Conservation (phyloP, 1,284 basidiomycete genomes). For the Ustilago vetiveriae region DNA sequence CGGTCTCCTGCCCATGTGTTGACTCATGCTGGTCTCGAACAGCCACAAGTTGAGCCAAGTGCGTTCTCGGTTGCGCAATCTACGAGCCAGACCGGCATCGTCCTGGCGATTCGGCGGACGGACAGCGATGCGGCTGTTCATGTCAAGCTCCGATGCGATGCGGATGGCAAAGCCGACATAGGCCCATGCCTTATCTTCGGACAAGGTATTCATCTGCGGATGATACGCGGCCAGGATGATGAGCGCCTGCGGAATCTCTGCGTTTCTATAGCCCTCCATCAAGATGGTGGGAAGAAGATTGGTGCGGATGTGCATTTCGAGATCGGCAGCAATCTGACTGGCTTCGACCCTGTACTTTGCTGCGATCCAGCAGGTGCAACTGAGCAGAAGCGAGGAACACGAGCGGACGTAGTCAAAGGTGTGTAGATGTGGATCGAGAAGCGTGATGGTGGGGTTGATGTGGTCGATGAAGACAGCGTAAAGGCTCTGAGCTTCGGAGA, state of each 20-base stretch:
- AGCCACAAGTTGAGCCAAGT: conserved; percentile 56
- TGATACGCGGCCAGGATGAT: conserved; percentile 45
- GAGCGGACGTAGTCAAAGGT: conserved; percentile 48
- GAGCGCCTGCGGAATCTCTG: conserved; percentile 46
- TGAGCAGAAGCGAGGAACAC: conserved; percentile 46
- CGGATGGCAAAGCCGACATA: conserved; percentile 48
- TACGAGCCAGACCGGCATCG: conserved; percentile 20
- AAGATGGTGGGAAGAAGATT: conserved; percentile 39
- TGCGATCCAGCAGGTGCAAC: conserved; percentile 44
- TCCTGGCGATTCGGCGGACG: conserved; percentile 21
- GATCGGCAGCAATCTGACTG: conserved; percentile 28
- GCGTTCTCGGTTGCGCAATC: conserved; percentile 41
- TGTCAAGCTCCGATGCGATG: conserved; percentile 52
- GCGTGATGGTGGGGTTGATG: conserved; percentile 47
- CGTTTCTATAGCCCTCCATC: conserved; percentile 44
- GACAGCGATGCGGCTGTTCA: conserved; percentile 40
- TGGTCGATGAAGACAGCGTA: conserved; percentile 42
- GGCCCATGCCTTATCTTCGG: conserved; percentile 49
- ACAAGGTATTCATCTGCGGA: conserved; percentile 43
- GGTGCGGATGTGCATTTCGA: conserved; percentile 39
- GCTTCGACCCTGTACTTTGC: conserved; percentile 41
- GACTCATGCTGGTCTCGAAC: conserved; percentile 48
- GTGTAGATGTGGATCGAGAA: conserved; percentile 52
- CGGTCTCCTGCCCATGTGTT: conserved; percentile 50
- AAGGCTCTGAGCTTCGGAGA: conserved; percentile 31